Base-by-base conservation (phyloP, 2,329 filamentous ascomycete species). In the Aschersonia sp. region DNA sequence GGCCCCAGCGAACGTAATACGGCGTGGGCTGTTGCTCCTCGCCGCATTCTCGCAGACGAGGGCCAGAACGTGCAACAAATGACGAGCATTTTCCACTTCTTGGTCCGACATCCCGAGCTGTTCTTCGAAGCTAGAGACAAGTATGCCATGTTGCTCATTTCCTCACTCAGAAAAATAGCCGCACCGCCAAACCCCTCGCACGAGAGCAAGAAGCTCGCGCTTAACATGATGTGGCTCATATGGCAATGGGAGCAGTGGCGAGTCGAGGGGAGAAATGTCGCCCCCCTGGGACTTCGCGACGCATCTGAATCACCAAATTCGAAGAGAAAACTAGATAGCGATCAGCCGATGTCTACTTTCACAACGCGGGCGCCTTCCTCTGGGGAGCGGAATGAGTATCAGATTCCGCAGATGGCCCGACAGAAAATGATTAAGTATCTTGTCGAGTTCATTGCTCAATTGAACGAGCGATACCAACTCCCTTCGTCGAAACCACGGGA, bases 91-190 rank as follows among this genome's bases (percentile, higher is more conserved):
- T 97, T 96, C 70, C 85, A 96, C 58, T 98, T 98, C 66, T 72
- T 98, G 35, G 90, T 96, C 37, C 80, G 86, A 49, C 90, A 98
- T 60, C 85, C 89, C 0, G 83, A 92, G 57, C 70, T 98, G 5
- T 98, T 98, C 68, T 98, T 94, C 56, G 90, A 97, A 53, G 88
- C 87, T 1, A 76, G 92, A 47, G 92, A 98, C 54, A 89, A 90
- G 59, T 94, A 97, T 54, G 81, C 88, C 5, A 78, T 85, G 49
- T 77, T 92, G 53, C 94, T 98, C 60, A 89, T 98, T 48, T 83
- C 82, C 1, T 90, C 87, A 4, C 71, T 98, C 37, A 77, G 85
- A 46, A 97, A 97, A 65, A 86, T 98, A 47, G 88, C 89, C 1
- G 75, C 78, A 29, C 81, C 87, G 4, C 83, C 85, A 5, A 94